phyloP scores from a whole-genome alignment of 768 basidiomycete genomes.

The Tylopilus vinaceipallidus region DNA sequence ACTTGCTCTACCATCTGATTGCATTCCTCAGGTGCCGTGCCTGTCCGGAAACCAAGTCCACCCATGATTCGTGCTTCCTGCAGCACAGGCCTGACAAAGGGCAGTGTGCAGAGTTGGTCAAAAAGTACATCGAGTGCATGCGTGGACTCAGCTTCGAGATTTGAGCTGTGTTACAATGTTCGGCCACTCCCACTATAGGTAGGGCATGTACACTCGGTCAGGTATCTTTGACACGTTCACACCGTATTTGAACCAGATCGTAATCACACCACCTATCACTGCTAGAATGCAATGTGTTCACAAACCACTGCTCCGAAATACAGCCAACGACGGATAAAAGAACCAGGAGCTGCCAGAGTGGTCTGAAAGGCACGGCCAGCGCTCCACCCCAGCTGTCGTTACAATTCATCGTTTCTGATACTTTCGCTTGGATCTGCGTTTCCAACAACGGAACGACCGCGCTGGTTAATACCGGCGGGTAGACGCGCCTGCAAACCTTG shows the following conservation, averaged over 20 bases:
- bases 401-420: background rate
- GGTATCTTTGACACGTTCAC: slow-evolving; percentile 2
- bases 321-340: background rate
- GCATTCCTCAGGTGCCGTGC: slow-evolving; percentile 77
- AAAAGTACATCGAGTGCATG: slow-evolving; percentile 90
- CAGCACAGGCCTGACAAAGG: slow-evolving; percentile 62
- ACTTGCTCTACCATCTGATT: background rate
- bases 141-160: slow-evolving; percentile 84
- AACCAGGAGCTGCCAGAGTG: background rate
- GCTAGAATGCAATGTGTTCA: background rate
- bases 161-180: slow-evolving; percentile 27
- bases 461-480: background rate
- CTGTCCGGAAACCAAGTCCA: slow-evolving; percentile 89
- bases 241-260: background rate
- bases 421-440: background rate
- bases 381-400: background rate
- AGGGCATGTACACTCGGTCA: background rate
- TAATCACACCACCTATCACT: background rate
- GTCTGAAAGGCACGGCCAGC: background rate
- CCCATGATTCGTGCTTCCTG: slow-evolving; percentile 94
- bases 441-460: background rate
- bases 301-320: slow-evolving; percentile 10
- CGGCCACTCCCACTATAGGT: background rate
- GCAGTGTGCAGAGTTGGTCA: slow-evolving; percentile 78
- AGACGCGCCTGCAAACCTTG: background rate